Conservation (phyloP, 2,329 filamentous ascomycete genomes). For the Pseudocercospora cruenta region DNA sequence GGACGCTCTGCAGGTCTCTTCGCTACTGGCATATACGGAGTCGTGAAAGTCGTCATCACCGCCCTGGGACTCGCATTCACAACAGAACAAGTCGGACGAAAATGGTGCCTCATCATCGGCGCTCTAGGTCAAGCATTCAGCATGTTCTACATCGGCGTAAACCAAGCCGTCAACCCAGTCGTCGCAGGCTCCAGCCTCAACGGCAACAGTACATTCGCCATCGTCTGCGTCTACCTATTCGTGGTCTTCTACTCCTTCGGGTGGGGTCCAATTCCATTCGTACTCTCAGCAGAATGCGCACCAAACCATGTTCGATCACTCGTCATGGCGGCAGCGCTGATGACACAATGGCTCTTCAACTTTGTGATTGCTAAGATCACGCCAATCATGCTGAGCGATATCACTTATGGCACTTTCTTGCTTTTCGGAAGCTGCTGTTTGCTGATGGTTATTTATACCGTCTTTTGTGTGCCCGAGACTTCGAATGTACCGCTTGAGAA, state of each 20-base stretch:
- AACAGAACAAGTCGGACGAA: conserved; percentile 51
- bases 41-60: conserved; percentile 51
- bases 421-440: conserved; percentile 47
- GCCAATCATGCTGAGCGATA: conserved; percentile 48
- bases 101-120: conserved; percentile 50
- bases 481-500: conserved; percentile 49
- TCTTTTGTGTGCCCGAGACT: conserved; percentile 50
- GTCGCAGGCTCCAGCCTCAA: conserved; percentile 44
- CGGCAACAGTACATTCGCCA: conserved; percentile 58
- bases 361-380: conserved; percentile 40
- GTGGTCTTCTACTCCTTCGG: conserved; percentile 53
- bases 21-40: conserved; percentile 52
- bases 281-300: conserved; percentile 45
- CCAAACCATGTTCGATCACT: conserved; percentile 44
- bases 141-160: conserved; percentile 47
- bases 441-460: conserved; percentile 46
- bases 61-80: conserved; percentile 49
- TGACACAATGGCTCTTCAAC: conserved; percentile 53
- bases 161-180: conserved; percentile 53
- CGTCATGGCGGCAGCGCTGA: conserved; percentile 49
- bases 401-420: conserved; percentile 49
- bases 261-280: conserved; percentile 52
- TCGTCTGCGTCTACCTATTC: conserved; percentile 57
- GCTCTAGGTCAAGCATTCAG: conserved; percentile 49
- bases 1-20: conserved; percentile 47